Conservation (phyloP, 306 rosid genomes). For the Vigna unguiculata region DNA sequence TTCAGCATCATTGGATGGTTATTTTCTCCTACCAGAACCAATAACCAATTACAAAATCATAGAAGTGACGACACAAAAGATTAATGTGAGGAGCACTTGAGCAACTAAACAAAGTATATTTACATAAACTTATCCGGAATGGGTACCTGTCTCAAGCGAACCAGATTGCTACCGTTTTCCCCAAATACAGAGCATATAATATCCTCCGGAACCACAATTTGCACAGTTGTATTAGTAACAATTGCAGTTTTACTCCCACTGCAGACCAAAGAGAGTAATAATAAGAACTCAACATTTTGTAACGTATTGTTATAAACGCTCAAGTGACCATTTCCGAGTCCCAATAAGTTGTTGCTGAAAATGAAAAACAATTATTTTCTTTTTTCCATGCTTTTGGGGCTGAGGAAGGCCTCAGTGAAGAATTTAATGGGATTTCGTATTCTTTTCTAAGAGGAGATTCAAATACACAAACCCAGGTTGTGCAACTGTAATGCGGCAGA, state of each 20-base stretch:
- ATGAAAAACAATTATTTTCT: background rate
- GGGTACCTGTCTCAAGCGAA: conserved; percentile 81
- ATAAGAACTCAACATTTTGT: conserved; percentile 31
- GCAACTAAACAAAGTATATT: conserved; percentile 25
- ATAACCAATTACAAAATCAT: conserved; percentile 33
- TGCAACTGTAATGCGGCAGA: background rate
- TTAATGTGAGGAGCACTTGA: conserved; percentile 1
- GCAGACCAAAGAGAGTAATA: conserved; percentile 45
- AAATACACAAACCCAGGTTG: conserved; percentile 1
- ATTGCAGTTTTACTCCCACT: conserved; percentile 77
- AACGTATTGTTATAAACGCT: background rate
- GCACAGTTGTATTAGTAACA: conserved; percentile 85
- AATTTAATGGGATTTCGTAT: background rate
- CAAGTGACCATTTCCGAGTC: background rate
- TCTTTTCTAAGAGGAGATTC: background rate
- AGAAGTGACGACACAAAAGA: background rate
- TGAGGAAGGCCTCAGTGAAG: conserved; percentile 3
- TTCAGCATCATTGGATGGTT: conserved; percentile 30
- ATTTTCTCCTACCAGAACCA: conserved; percentile 29
- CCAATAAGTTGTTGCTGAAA: too few species aligned
- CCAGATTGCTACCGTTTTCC: conserved; percentile 78
- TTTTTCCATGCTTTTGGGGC: conserved; percentile 2
- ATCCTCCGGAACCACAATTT: conserved; percentile 77
- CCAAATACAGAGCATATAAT: conserved; percentile 78
- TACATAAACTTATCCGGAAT: background rate